Base-by-base conservation (phyloP, 164 flowering plant species). In the Dillenia suffruticosa region DNA sequence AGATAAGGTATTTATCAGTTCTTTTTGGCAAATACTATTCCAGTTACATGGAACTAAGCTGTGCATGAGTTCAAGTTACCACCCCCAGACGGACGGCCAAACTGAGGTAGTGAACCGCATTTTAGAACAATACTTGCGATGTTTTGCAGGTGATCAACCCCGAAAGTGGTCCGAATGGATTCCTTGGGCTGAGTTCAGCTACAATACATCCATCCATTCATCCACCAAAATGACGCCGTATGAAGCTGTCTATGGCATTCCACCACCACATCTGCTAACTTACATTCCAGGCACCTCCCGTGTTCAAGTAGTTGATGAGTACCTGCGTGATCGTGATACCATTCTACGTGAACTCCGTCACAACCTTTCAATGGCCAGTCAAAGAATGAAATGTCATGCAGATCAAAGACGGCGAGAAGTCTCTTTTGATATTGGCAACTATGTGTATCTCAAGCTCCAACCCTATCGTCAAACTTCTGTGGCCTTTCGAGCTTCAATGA, bases 221-320 rank as follows among this genome's bases (percentile, higher is more conserved):
- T n/a, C 61, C 40, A 49, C 55, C 53, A 5, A 19, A 13, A 64
- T 48, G 54, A 64, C 67, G 13, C 55, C 67, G 8, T 56, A 47
- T 40, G 24, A 48, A 45, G 61, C 48, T 4, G 15, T 64, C 3
- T 56, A 64, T 50, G 67, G 55, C 24, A 50, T 26, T 3, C 46
- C 58, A 4, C 44, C 63, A 11, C 69, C 59, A 14, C 8, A 13
- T 12, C 10, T 49, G 14, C 60, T 43, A 12, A 13, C 49, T 12
- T 60, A 67, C 55, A 64, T 51, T 4, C 43, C 49, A 3, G 19
- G 51, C 44, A 40, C 68, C 14, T 9, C 62, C 13, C 11, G 12
- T 5, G 63, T 66, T 12, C 49, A 53, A 14, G 58, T 46, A 1
- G 63, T 66, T 4, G 69, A 66, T 50, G 66, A 63, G 58, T 55